These are phyloP conservation scores for Hydnomerulius pinastri DNA, from an alignment of 768 basidiomycete genomes.

Conservation along the genomic window DNA sequence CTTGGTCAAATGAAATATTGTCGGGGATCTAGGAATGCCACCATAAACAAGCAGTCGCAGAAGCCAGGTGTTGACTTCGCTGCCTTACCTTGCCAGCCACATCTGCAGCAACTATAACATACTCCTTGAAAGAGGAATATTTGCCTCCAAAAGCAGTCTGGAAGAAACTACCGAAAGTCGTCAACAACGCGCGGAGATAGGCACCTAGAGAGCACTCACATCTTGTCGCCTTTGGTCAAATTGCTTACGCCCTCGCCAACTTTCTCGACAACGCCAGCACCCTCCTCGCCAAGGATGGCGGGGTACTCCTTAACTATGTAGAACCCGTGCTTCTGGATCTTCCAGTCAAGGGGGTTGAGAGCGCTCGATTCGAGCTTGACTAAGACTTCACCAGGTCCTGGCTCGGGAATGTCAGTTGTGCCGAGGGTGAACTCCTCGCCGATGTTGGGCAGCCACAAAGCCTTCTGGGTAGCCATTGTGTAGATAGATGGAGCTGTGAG, in stretches of 20 bases:
- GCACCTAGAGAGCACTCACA: constrained; percentile 24
- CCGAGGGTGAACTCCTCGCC: constrained; percentile 13
- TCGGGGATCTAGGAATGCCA: constrained; percentile 27
- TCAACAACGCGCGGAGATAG: neutral
- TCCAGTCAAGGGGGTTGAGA: constrained; percentile 47
- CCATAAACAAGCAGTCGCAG: neutral
- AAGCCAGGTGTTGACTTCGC: neutral
- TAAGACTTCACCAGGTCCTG: constrained; percentile 44
- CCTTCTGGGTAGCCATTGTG: constrained; percentile 16
- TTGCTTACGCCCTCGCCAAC: constrained; percentile 38
- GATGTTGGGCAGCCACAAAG: constrained; percentile 16
- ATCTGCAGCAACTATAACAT: constrained; percentile 21
- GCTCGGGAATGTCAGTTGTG: constrained; percentile 28
- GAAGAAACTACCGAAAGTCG: constrained; percentile 5
- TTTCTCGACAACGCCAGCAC: constrained; percentile 38
- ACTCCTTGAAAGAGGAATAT: constrained; percentile 24
- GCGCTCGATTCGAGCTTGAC: constrained; percentile 42
- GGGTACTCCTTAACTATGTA: constrained; percentile 37
- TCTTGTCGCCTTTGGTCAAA: constrained; percentile 36
- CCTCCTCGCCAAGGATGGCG: constrained; percentile 37
- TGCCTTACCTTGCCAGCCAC: constrained; percentile 21
- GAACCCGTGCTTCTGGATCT: constrained; percentile 6
- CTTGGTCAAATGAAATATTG: constrained; percentile 37
- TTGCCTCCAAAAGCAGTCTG: constrained; percentile 1
- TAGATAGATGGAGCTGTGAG: no score